Conservation (phyloP, 2,329 filamentous ascomycete genomes). For the Penicillium sp. region DNA sequence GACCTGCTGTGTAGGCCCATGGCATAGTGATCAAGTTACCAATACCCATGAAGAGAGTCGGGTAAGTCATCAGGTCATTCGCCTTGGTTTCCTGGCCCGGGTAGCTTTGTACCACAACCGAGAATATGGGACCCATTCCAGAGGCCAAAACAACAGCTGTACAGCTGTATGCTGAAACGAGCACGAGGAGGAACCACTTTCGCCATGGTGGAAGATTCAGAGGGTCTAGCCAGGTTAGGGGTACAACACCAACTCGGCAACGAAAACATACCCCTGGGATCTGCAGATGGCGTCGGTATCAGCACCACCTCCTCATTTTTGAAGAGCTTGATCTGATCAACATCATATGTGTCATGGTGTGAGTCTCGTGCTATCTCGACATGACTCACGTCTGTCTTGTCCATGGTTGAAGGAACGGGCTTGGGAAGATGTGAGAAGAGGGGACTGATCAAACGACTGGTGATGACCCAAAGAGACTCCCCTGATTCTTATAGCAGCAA, state of each 20-base stretch:
- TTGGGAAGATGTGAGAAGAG: background rate
- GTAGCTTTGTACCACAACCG: constrained; percentile 9
- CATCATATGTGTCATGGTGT: background rate
- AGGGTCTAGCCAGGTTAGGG: constrained; percentile 11
- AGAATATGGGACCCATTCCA: constrained; percentile 42
- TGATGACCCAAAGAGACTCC: background rate
- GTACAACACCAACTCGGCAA: background rate
- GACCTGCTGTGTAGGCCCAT: constrained; percentile 12
- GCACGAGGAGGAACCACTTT: constrained; percentile 12
- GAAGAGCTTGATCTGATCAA: constrained; percentile 11
- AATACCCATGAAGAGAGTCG: constrained; percentile 27
- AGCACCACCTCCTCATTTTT: constrained; percentile 5
- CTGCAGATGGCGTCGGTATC: constrained; percentile 13
- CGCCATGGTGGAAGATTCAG: constrained; percentile 12
- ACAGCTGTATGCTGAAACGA: constrained; percentile 15
- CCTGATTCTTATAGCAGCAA: background rate
- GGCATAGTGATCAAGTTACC: constrained; percentile 23
- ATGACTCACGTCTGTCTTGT: constrained; percentile 12
- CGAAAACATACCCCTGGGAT: constrained; percentile 12
- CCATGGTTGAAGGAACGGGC: background rate
- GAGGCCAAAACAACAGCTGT: constrained; percentile 27
- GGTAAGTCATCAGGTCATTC: constrained; percentile 37
- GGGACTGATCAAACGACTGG: background rate
- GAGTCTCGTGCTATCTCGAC: background rate
- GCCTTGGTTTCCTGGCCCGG: constrained; percentile 21